phyloP scores from a whole-genome alignment of 2,329 filamentous ascomycete species.

The Coleophoma cylindrospora region DNA sequence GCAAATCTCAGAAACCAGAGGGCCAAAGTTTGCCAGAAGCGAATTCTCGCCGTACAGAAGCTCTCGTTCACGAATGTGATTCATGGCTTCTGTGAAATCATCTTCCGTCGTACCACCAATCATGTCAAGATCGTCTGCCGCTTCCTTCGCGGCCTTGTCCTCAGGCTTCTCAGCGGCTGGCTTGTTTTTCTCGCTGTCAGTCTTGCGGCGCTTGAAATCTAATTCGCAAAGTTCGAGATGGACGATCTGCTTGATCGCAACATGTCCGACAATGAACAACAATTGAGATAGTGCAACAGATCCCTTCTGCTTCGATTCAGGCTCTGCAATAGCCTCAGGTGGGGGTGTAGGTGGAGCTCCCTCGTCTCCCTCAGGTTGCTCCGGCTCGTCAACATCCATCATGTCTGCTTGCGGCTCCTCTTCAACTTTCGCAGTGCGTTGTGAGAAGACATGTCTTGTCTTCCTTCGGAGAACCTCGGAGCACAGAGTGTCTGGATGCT shows the following conservation, averaged over 20 bases:
- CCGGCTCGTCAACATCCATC: neutral
- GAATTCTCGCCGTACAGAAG: constrained; percentile 78
- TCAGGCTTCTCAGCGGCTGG: constrained; percentile 35
- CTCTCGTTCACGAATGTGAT: constrained; percentile 79
- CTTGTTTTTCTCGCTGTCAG: constrained; percentile 72
- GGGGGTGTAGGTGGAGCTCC: constrained; percentile 22
- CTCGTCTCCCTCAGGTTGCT: constrained; percentile 14
- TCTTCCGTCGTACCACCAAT: constrained; percentile 96
- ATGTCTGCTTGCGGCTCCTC: constrained; percentile 15
- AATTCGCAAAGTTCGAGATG: constrained; percentile 96
- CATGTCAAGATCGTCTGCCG: constrained; percentile 86
- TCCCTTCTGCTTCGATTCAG: constrained; percentile 52
- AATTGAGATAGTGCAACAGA: constrained; percentile 81
- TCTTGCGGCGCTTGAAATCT: constrained; percentile 95
- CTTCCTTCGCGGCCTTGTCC: constrained; percentile 54
- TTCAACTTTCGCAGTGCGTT: constrained; percentile 26
- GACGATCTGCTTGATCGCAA: constrained; percentile 98
- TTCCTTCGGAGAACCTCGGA: constrained; percentile 86
- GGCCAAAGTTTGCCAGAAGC: constrained; percentile 84
- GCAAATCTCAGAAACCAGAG: constrained; percentile 88
- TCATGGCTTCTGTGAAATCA: constrained; percentile 84
- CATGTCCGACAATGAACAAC: constrained; percentile 90
- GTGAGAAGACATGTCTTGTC: constrained; percentile 71
- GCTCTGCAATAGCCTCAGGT: constrained; percentile 7
- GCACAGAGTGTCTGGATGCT: constrained; percentile 89